These are phyloP conservation scores for Endotrypanum monterogeii DNA, from an alignment of 208 protist genomes.

Conservation along the genomic window DNA sequence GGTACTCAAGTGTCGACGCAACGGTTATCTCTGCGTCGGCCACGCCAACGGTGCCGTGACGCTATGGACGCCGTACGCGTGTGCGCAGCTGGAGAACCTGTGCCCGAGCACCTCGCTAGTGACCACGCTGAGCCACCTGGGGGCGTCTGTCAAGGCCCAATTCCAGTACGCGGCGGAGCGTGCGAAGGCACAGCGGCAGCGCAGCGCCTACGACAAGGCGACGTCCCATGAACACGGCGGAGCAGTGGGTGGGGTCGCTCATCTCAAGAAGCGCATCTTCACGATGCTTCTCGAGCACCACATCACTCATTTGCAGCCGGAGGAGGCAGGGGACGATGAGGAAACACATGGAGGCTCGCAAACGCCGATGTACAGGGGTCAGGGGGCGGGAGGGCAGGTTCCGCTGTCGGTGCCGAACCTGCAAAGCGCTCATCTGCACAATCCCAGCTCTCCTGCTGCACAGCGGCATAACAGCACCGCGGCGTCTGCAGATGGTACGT, in stretches of 20 bases:
- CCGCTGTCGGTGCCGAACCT: neutral
- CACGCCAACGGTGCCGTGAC: conserved; percentile 64
- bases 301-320: conserved; percentile 21
- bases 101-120: conserved; percentile 51
- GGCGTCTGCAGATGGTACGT: neutral
- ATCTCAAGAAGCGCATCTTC: conserved; percentile 44
- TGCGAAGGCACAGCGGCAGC: conserved; percentile 40
- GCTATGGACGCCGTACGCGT: conserved; percentile 71
- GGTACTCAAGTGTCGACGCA: conserved; percentile 55
- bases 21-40: conserved; percentile 71
- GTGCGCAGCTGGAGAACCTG: conserved; percentile 65
- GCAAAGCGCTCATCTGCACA: neutral
- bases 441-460: neutral
- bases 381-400: neutral
- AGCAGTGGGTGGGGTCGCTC: conserved; percentile 29
- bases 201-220: conserved; percentile 34
- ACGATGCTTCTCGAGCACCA: conserved; percentile 45
- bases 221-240: conserved; percentile 3
- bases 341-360: neutral
- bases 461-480: neutral
- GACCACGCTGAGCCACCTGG: conserved; percentile 41
- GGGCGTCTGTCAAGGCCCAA: conserved; percentile 44
- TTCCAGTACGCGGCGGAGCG: conserved; percentile 45
- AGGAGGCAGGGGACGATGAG: conserved; percentile 4
- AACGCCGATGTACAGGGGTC: neutral